phyloP scores from a whole-genome alignment of 495 filamentous ascomycete species.

The Chaetomium cochliodes region DNA sequence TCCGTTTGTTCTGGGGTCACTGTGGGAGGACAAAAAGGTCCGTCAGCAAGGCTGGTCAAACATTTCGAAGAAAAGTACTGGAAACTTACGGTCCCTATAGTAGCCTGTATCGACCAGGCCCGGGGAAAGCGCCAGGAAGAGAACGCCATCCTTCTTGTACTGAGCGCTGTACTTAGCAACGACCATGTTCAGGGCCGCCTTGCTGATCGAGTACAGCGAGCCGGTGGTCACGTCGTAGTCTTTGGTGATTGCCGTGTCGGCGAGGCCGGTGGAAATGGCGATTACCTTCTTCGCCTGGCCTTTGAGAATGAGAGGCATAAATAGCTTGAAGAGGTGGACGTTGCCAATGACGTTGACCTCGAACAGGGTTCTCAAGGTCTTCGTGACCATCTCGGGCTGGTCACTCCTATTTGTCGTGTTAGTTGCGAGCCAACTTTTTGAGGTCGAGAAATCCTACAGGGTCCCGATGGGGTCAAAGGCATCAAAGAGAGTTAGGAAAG shows the following conservation, averaged over 20 bases:
- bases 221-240: slow-evolving; percentile 30
- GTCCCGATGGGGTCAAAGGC: slow-evolving; percentile 26
- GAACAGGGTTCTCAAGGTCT: slow-evolving; percentile 35
- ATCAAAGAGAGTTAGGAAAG: slow-evolving; percentile 28
- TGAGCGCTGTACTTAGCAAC: slow-evolving; percentile 50
- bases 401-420: slow-evolving; percentile 27
- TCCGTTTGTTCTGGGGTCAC: slow-evolving; percentile 42
- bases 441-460: slow-evolving; percentile 1
- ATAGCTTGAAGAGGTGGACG: slow-evolving; percentile 54
- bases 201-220: slow-evolving; percentile 40
- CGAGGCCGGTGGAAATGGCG: slow-evolving; percentile 49
- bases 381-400: slow-evolving; percentile 29
- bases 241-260: slow-evolving; percentile 38
- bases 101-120: slow-evolving; percentile 47
- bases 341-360: slow-evolving; percentile 50
- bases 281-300: slow-evolving; percentile 56
- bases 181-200: slow-evolving; percentile 47
- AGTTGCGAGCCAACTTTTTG: not conserved
- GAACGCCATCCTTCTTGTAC: slow-evolving; percentile 51
- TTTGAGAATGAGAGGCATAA: slow-evolving; percentile 52
- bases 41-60: not conserved
- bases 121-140: slow-evolving; percentile 52
- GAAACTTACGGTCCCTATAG: slow-evolving; percentile 27
- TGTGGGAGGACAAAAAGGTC: slow-evolving; percentile 25
- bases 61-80: not conserved